These are phyloP conservation scores for Cornus controversa DNA, from an alignment of 148 eudicot species.

Conservation along the genomic window DNA sequence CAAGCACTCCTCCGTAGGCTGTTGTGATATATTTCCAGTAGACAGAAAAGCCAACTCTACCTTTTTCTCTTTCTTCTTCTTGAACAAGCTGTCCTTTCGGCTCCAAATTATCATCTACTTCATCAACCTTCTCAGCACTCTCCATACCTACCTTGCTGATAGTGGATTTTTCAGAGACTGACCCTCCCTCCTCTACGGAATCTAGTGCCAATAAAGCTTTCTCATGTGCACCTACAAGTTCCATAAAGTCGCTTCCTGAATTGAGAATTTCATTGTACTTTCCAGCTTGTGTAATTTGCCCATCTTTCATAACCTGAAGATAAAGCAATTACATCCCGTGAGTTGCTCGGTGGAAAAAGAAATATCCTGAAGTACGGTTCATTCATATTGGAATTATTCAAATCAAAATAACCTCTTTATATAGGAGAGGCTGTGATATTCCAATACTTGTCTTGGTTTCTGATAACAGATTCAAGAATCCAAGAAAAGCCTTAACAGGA, in stretches of 20 bases:
- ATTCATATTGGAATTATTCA: too few relatives aligned
- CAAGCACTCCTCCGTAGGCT: constrained; percentile 56
- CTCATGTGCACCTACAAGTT: constrained; percentile 59
- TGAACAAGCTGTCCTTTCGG: constrained; percentile 61
- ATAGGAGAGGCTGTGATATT: too few relatives aligned
- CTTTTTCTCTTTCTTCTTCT: constrained; percentile 69
- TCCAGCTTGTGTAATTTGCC: constrained; percentile 56
- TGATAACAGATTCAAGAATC: too few relatives aligned
- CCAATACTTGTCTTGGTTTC: too few relatives aligned
- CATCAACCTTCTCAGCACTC: constrained; percentile 10
- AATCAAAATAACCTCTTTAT: too few relatives aligned
- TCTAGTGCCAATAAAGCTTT: constrained; percentile 49
- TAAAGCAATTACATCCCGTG: not conserved
- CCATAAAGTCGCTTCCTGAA: constrained; percentile 57
- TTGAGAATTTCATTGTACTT: constrained; percentile 48
- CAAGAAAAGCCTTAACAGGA: too few relatives aligned
- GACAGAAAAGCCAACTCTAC: constrained; percentile 50
- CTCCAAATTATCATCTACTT: constrained; percentile 18
- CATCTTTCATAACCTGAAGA: constrained; percentile 59
- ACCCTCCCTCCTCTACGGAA: constrained; percentile 24
- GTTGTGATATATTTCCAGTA: constrained; percentile 63
- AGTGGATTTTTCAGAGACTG: not conserved
- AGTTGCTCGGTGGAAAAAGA: not conserved
- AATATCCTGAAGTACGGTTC: too few relatives aligned
- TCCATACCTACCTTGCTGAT: constrained; percentile 5